Percentiles rank a stretch among this genome's conserved stretches.
Conservation (phyloP, 371 early-diverging fungal species). For the Cokeromyces recurvatus region DNA sequence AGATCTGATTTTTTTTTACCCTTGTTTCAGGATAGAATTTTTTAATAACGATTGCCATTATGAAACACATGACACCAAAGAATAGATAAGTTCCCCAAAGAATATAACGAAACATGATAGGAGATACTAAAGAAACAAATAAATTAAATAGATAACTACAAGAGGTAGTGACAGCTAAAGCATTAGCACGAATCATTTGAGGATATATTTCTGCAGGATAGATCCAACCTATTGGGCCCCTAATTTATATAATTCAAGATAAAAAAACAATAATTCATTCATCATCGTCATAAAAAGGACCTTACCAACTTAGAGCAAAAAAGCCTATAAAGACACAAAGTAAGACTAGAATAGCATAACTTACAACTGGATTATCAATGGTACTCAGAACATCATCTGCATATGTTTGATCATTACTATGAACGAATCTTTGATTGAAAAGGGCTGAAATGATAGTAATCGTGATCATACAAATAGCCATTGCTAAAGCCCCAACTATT, state of each 20-base stretch:
- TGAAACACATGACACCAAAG: slow-evolving; percentile 54
- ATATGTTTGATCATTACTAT: background rate
- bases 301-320: slow-evolving; percentile 80
- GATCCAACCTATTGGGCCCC: slow-evolving; percentile 90
- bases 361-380: slow-evolving; percentile 13
- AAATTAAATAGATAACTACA: slow-evolving; percentile 83
- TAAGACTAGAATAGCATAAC: slow-evolving; percentile 49
- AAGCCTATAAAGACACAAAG: slow-evolving; percentile 61
- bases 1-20: slow-evolving; percentile 10
- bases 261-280: too few species aligned
- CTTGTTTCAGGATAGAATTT: slow-evolving; percentile 78
- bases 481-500: slow-evolving; percentile 39
- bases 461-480: slow-evolving; percentile 33
- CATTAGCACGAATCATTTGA: slow-evolving; percentile 69
- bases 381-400: background rate
- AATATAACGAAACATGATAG: slow-evolving; percentile 52
- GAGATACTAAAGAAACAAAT: slow-evolving; percentile 54
- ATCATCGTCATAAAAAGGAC: too few species aligned
- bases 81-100: slow-evolving; percentile 59
- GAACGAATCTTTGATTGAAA: slow-evolving; percentile 19
- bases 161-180: slow-evolving; percentile 76
- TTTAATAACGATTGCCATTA: slow-evolving; percentile 55
- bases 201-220: slow-evolving; percentile 67
- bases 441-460: slow-evolving; percentile 46
- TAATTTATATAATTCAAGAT: too few species aligned